A percentile compares a stretch with the other conserved stretches of the same genome.
Conservation (phyloP, 2,329 filamentous ascomycete genomes). For the Neurospora sp. region DNA sequence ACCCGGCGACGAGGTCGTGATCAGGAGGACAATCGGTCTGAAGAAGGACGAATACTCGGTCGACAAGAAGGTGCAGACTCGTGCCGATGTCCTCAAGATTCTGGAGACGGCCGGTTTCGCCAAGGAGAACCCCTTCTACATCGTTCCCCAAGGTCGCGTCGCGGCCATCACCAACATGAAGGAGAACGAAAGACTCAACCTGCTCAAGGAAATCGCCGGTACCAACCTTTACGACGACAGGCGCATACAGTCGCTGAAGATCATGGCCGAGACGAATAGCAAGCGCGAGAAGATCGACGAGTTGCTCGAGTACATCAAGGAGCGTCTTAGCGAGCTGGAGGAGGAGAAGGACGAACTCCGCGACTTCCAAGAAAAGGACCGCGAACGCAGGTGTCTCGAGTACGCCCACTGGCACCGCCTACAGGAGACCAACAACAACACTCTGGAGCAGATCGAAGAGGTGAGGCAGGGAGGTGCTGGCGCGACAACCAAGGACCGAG, state of each 20-base stretch:
- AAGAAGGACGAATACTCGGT: conserved; percentile 99
- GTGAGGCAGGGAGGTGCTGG: conserved; percentile 74
- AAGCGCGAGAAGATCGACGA: conserved; percentile 94
- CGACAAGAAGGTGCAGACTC: conserved; percentile 92
- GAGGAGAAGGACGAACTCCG: conserved; percentile 95
- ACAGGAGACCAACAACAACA: conserved; percentile 66
- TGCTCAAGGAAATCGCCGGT: conserved; percentile 96
- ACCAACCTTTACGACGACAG: conserved; percentile 95
- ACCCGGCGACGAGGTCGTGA: conserved; percentile 77
- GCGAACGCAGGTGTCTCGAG: conserved; percentile 81
- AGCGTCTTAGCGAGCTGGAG: conserved; percentile 78
- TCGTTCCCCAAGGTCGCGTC: conserved; percentile 93
- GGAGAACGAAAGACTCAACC: conserved; percentile 76
- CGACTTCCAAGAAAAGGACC: conserved; percentile 89
- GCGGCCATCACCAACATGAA: conserved; percentile 98
- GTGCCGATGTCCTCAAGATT: conserved; percentile 87
- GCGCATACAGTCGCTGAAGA: conserved; percentile 83
- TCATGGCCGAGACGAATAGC: conserved; percentile 93
- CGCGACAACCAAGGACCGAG: conserved; percentile 70
- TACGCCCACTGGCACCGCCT: conserved; percentile 91
- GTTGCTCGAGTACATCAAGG: conserved; percentile 81
- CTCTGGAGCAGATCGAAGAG: conserved; percentile 75
- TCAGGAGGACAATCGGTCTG: conserved; percentile 87
- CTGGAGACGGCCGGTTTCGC: conserved; percentile 95
- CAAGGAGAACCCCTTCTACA: conserved; percentile 96